Evolutionary conservation across 2,329 filamentous ascomycete species (phyloP).

Genomic region (Colletotrichum sp.): DNA sequence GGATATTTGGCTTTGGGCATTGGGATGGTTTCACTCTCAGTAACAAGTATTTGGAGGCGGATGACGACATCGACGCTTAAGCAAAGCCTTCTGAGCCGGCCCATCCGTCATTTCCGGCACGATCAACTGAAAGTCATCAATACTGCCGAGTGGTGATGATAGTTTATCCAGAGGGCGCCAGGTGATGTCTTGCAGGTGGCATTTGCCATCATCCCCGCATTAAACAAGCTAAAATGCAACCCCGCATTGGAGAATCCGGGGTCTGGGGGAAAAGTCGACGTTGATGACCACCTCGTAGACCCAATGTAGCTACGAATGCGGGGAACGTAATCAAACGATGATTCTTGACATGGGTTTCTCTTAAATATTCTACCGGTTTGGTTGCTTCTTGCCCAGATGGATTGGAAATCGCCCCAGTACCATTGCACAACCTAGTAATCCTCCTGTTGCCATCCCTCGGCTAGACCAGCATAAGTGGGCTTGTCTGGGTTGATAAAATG

Average conservation of each 20-base stretch:
- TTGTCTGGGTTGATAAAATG: background rate
- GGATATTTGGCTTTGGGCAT: background rate
- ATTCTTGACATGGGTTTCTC: background rate
- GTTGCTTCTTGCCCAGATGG: background rate
- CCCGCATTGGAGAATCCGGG: background rate
- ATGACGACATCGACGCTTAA: background rate
- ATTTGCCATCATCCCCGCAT: background rate
- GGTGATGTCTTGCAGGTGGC: background rate
- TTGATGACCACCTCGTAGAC: background rate
- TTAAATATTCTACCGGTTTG: background rate
- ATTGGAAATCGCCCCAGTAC: background rate
- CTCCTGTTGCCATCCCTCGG: background rate
- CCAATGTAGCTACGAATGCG: background rate
- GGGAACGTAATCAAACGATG: background rate
- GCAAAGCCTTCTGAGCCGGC: background rate
- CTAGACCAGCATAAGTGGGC: background rate
- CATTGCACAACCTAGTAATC: background rate
- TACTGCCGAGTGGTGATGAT: background rate
- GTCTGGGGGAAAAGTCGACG: background rate
- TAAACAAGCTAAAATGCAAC: background rate
- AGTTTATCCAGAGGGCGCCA: background rate
- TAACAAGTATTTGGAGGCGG: background rate
- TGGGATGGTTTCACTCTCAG: background rate
- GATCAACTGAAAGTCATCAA: background rate
- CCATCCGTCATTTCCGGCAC: background rate